Base-by-base conservation (phyloP, 257 asterid genomes). In the Misopates orontium region DNA sequence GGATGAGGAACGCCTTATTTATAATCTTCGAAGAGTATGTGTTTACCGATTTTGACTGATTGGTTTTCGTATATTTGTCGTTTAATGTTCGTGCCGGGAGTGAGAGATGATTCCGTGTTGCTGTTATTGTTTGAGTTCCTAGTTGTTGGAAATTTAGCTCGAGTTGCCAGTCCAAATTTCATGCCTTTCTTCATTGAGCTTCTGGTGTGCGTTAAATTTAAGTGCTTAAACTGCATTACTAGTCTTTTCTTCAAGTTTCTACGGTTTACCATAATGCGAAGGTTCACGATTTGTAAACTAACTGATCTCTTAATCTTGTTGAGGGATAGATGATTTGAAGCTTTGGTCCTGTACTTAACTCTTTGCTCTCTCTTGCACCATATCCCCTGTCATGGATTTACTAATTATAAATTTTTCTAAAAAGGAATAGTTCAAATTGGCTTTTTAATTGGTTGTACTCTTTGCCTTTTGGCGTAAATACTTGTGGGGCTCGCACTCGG, bases 21-120 rank as follows among this genome's bases (percentile, higher is more conserved):
- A 83, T 80, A 87, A 84, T 79, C 93, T 92, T 36, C 76, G 92
- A 83, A 79, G 95, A 77, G 98, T 89, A 83, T 66, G 84, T 60
- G 62, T 36, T 28, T 28, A 10, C 71, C 58, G 3, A 14, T 51
- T 49, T 45, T 40, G 6, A 39, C 68, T 48, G 0, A 17, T 47
- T 9, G 32, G 11, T 28, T 2, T 3, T 55, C 39, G 41, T 1
- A 6, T 60, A 1, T 50, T 32, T 10, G 6, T 41, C 31, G 59
- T 22, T 20, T 31, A 31, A 69, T 24, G 13, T 49, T 47, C 36
- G 8, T 42, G 28, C 3, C 32, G 9, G 4, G 4, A 52, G 1
- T 11, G 20, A 52, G 9, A 8, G 3, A 10, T 42, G 48, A 14
- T 42, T 42, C 11, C 1, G 19, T 14, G 11, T 1, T 14, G 51